A percentile compares a stretch with the other conserved stretches of the same genome.
These are phyloP conservation scores for Vaccinium darrowii DNA, from an alignment of 148 eudicot species.

Conservation along the genomic window DNA sequence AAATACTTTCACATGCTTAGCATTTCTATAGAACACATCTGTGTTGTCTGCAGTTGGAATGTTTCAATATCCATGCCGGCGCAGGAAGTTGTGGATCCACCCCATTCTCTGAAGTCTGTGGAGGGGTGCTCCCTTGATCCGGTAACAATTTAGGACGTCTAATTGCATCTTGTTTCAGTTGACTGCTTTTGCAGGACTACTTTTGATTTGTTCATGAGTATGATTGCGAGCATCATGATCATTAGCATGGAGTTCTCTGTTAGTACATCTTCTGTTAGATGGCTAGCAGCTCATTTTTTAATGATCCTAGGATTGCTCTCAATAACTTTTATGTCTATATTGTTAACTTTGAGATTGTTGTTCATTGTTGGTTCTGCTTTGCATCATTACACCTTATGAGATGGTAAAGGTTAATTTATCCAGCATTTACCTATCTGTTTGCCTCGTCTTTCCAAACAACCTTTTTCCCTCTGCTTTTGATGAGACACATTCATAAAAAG, in stretches of 20 bases:
- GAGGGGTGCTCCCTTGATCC: slow-evolving; percentile 64
- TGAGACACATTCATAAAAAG: not conserved
- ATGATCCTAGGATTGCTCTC: not conserved
- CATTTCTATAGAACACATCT: slow-evolving; percentile 9
- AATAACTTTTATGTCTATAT: not conserved
- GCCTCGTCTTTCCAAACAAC: not conserved
- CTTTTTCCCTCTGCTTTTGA: not conserved
- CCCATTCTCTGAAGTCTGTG: slow-evolving; percentile 60
- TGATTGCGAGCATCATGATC: not conserved
- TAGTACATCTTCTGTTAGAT: not conserved
- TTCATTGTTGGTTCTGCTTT: not conserved
- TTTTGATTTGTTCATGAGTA: not conserved
- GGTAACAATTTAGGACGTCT: slow-evolving; percentile 32
- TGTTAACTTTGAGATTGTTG: not conserved
- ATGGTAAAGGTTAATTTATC: no score
- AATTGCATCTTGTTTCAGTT: slow-evolving; percentile 3
- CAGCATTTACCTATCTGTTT: not conserved
- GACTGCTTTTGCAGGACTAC: not conserved
- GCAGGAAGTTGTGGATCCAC: slow-evolving; percentile 49
- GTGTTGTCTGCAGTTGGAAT: slow-evolving; percentile 41
- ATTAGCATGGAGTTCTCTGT: not conserved
- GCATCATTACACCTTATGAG: not conserved
- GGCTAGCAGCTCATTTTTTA: not conserved
- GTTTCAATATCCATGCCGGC: slow-evolving; percentile 26
- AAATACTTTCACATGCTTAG: not conserved